Base-by-base conservation (phyloP, 768 basidiomycete species). In the Gloeopeniophorella convolvens region DNA sequence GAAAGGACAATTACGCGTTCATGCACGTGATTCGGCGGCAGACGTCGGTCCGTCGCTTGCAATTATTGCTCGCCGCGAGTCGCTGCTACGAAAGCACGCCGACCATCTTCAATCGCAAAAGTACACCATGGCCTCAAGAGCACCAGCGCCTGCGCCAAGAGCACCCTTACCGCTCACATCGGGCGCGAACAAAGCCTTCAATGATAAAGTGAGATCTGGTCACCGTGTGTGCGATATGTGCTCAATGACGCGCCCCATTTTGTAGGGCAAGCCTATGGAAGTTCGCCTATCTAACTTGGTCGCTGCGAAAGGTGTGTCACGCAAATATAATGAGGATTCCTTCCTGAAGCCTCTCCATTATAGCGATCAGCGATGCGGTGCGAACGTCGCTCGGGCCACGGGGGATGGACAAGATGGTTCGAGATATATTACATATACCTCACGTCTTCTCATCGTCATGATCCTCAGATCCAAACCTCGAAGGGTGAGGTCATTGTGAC, bases 401-500 rank as follows among this genome's bases (percentile, higher is more conserved):
- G 67, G 95, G 95, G 55, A 99, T 99, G 95, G 95, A 98, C 73
- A 98, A 98, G 76, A 98, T 98, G 95, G 95, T 89, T 62, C 51
- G 73, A 48, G 16, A 16, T 24, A 15, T 27, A 35, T 26, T 33
- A 42, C 20, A 24, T 21, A 42, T 37, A 45, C 20, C 18, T 30
- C 36, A 37, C 23, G 18, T 52, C 23, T 23, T 26, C 46, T 46
- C 35, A 55, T 45, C 26, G 42, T 26, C 9, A 18, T 51, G 30
- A 3, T n/a, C 15, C 11, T 10, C 54, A 96, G 95, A 97, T 97
- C 63, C 91, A 93, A 80, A 96, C 93, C 5, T 71, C 89, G 7
- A 91, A 92, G 67, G 94, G 94, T 54, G 95, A 99, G 66, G 91
- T 95, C 15, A 87, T 98, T 60, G 89, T 99, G 59, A 98, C 96